Conservation (phyloP, 2,329 filamentous ascomycete species). For the Aspergillus aculeatus region DNA sequence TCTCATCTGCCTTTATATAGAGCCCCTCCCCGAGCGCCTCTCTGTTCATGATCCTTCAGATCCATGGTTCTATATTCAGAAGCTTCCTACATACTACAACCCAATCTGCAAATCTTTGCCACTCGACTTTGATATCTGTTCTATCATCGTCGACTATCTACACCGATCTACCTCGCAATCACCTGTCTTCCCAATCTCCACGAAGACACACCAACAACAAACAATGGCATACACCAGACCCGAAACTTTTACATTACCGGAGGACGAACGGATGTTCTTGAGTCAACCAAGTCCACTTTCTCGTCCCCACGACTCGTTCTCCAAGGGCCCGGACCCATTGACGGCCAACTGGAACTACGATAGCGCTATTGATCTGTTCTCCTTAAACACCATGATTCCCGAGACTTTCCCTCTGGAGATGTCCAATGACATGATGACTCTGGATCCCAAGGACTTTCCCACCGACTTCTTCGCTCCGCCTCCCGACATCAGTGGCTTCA, state of each 20-base stretch:
- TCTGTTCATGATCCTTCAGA: conserved; percentile 12
- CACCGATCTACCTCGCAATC: neutral
- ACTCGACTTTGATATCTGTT: neutral
- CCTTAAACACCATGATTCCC: conserved; percentile 32
- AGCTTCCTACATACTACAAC: conserved; percentile 2
- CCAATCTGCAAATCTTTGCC: neutral
- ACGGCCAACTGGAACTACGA: conserved; percentile 39
- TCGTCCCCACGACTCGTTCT: conserved; percentile 13
- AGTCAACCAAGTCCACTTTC: conserved; percentile 13
- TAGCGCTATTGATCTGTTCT: conserved; percentile 35
- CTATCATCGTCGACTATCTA: neutral
- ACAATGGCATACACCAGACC: conserved; percentile 15
- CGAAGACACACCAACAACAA: neutral
- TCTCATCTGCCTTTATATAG: conserved; percentile 14
- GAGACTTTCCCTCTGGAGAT: conserved; percentile 33
- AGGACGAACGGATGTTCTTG: conserved; percentile 18
- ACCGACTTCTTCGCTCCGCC: conserved; percentile 31
- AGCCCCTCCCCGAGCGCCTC: conserved; percentile 1
- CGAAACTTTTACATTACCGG: conserved; percentile 13
- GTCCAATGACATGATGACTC: conserved; percentile 27
- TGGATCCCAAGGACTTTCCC: conserved; percentile 33
- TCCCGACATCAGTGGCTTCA: conserved; percentile 31
- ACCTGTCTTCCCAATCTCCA: neutral
- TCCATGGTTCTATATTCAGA: conserved; percentile 16
- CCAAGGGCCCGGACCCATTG: conserved; percentile 31